Evolutionary conservation across 306 rosid genomes (phyloP), one percentile per base, ranked within the genome.

Genomic region (Myrica gale): DNA sequence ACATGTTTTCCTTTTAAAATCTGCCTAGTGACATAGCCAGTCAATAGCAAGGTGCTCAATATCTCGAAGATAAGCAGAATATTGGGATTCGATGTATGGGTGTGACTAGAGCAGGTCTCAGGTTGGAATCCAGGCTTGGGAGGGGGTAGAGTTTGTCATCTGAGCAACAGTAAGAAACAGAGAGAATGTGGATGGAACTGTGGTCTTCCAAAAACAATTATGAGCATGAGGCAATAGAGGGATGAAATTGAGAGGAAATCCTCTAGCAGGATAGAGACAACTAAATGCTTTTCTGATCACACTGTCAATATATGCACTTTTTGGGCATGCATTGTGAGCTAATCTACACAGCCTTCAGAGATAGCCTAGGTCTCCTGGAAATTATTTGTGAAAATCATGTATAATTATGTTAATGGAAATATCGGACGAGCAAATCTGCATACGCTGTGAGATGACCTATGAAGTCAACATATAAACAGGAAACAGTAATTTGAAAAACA

Each of bases 381-480:
- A 7, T 3, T 37, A 7, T 39, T 63, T 16, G 46, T 4, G n/a
- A 15, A 16, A 7, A 41, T 17, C 9, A 12, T n/a, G n/a, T 50
- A 54, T 45, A 39, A 74, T 58, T 20, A 52, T 7, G 72, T 78
- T 12, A 20, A 58, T 44, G 46, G 8, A 3, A 39, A 54, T 72
- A 53, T 58, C 60, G 71, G 53, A 48, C 23, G 55, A 51, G 53
- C 47, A 76, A 73, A 72, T 71, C 56, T 37, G 47, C 60, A 32
- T 53, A 43, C 78, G 67, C 41, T 26, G 26, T 11, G 52, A 39
- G 19, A 82, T 65, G 37, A 32, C 3, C 37, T 32, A 47, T 55
- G 21, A 76, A 9, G 37, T 62, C 56, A 72, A 39, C 53, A 43
- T 11, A 62, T 37, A 52, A 20, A 45, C 13, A 58, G 46, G 11